Evolutionary conservation across 2,329 filamentous ascomycete genomes (phyloP).

Genomic region (Chrysoporthe cubensis): DNA sequence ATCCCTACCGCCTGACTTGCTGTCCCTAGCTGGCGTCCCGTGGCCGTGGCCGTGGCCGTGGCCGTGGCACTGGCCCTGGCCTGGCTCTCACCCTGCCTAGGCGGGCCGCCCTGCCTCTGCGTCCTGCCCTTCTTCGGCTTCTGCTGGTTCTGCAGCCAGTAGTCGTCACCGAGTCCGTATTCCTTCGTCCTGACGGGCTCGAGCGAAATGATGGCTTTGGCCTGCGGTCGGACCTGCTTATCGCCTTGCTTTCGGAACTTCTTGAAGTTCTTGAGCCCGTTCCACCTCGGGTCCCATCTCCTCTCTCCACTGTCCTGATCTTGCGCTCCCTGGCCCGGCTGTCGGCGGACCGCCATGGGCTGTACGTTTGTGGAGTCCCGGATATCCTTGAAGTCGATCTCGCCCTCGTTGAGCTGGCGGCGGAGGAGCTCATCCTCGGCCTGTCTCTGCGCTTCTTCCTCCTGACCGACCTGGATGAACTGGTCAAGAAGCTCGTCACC

Average conservation of each 20-base stretch:
- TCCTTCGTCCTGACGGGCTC: conserved; percentile 73
- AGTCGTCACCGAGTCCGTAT: conserved; percentile 75
- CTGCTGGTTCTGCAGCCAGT: conserved; percentile 68
- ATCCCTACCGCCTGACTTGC: conserved; percentile 34
- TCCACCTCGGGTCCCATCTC: conserved; percentile 88
- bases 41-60: not conserved
- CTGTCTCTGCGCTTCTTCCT: conserved; percentile 67
- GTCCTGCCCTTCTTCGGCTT: conserved; percentile 35
- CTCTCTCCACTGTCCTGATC: conserved; percentile 57
- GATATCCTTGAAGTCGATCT: conserved; percentile 72
- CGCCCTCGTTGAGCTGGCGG: conserved; percentile 57
- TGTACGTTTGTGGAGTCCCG: conserved; percentile 77
- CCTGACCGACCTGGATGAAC: conserved; percentile 62
- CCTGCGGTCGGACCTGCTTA: conserved; percentile 28
- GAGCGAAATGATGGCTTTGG: conserved; percentile 68
- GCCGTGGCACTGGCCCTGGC: not conserved
- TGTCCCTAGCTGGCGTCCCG: not conserved
- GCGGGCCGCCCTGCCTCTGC: conserved; percentile 25
- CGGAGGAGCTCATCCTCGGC: conserved; percentile 58
- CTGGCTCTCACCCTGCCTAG: conserved; percentile 2
- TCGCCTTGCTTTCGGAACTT: conserved; percentile 71
- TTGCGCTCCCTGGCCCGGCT: conserved; percentile 40
- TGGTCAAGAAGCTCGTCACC: conserved; percentile 68
- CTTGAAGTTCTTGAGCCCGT: conserved; percentile 95
- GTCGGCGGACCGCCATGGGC: conserved; percentile 66